phyloP scores from a whole-genome alignment of 1,284 basidiomycete species.

The Tremellales sp. region DNA sequence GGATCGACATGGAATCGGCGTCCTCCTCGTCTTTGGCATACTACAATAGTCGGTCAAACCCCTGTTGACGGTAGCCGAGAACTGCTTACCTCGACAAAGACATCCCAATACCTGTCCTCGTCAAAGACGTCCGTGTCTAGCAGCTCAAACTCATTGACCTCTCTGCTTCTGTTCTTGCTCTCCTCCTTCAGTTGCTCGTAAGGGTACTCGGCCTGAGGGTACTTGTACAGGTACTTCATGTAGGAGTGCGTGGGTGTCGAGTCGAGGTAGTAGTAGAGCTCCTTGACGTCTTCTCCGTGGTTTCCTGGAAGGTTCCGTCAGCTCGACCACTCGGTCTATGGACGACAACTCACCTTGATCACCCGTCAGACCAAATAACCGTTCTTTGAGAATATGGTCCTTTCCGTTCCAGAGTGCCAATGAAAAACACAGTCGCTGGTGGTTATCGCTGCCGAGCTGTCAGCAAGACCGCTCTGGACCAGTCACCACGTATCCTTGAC shows the following conservation, averaged over 20 bases:
- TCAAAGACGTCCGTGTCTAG: constrained; percentile 89
- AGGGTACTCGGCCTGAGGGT: constrained; percentile 85
- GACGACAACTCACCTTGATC: constrained; percentile 60
- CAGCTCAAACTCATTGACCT: constrained; percentile 89
- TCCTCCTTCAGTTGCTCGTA: constrained; percentile 90
- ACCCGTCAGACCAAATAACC: constrained; percentile 88
- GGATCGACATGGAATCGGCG: constrained; percentile 81
- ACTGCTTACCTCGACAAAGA: constrained; percentile 78
- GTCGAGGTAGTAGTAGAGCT: constrained; percentile 97
- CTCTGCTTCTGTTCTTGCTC: constrained; percentile 73
- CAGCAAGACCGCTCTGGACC: not conserved
- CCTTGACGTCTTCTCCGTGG: constrained; percentile 98
- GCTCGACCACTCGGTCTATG: not conserved
- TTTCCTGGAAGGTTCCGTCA: constrained; percentile 58
- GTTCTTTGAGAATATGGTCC: constrained; percentile 93
- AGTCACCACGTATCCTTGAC: constrained; percentile 11
- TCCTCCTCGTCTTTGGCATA: constrained; percentile 96
- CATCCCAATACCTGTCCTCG: constrained; percentile 94
- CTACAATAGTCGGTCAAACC: constrained; percentile 49
- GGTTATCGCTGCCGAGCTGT: constrained; percentile 63
- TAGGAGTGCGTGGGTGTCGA: constrained; percentile 98
- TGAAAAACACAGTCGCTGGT: constrained; percentile 84
- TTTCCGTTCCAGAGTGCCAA: constrained; percentile 92
- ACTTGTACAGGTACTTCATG: constrained; percentile 99
- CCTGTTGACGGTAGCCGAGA: not conserved